These are phyloP conservation scores for Magnolia changhungtana DNA, from an alignment of 164 flowering plant species.

Conservation along the genomic window DNA sequence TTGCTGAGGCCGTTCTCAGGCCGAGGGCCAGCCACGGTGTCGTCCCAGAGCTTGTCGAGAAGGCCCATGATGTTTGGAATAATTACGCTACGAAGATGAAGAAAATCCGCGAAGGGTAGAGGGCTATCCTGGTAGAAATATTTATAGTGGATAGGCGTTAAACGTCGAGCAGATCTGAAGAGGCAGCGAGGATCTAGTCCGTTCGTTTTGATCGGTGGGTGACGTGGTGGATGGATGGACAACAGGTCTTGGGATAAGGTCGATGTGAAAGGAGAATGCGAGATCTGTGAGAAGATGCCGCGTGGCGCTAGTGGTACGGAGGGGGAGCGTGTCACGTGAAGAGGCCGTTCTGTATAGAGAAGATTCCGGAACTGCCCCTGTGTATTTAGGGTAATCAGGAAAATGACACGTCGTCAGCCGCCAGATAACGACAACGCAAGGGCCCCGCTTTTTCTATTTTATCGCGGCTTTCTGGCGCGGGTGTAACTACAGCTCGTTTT, in stretches of 20 bases:
- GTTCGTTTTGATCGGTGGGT: constrained; percentile 22
- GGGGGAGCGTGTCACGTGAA: neutral
- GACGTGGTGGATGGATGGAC: neutral
- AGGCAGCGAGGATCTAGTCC: constrained; percentile 15
- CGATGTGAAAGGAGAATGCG: constrained; percentile 7
- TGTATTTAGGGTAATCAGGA: too few relatives aligned
- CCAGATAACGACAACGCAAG: too few relatives aligned
- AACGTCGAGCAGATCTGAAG: constrained; percentile 30
- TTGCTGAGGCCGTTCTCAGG: constrained; percentile 88
- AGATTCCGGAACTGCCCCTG: neutral
- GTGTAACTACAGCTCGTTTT: too few relatives aligned
- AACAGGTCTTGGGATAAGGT: constrained; percentile 13
- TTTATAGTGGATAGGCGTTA: constrained; percentile 25
- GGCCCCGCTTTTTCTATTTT: too few relatives aligned
- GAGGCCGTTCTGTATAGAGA: neutral
- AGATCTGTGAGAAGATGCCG: neutral
- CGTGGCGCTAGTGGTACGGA: constrained; percentile 1
- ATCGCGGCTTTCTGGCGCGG: too few relatives aligned
- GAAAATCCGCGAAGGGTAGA: neutral
- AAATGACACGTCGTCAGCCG: too few relatives aligned
- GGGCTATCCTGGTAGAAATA: neutral
- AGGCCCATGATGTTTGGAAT: constrained; percentile 3
- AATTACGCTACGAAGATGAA: neutral
- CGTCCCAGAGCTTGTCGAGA: constrained; percentile 74
- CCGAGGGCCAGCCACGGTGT: constrained; percentile 87